A percentile compares a stretch with the other conserved stretches of the same genome.
These are phyloP conservation scores for Phylloporus sp. DNA, from an alignment of 1,284 basidiomycete genomes.

Conservation along the genomic window DNA sequence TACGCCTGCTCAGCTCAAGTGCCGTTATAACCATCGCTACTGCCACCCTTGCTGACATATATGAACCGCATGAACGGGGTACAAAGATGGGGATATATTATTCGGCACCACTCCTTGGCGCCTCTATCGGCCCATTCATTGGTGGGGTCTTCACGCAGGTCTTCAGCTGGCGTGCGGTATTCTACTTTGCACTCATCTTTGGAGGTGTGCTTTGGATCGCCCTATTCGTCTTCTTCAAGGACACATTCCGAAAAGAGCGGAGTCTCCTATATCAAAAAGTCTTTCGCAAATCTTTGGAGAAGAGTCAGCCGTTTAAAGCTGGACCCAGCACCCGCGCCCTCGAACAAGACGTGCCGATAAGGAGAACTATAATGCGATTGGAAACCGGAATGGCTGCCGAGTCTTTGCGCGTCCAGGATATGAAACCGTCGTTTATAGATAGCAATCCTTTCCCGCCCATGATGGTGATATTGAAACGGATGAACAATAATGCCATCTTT, in stretches of 20 bases:
- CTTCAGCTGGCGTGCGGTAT: constrained; percentile 82
- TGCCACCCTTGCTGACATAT: constrained; percentile 84
- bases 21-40: constrained; percentile 84
- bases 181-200: constrained; percentile 81
- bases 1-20: constrained; percentile 54
- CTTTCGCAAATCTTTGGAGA: constrained; percentile 43
- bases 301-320: constrained; percentile 1
- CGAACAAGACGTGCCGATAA: background rate
- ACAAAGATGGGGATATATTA: constrained; percentile 85
- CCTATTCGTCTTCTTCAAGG: constrained; percentile 77
- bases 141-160: constrained; percentile 76
- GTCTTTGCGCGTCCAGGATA: constrained; percentile 39
- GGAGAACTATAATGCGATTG: constrained; percentile 1
- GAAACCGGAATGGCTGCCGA: constrained; percentile 18
- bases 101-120: constrained; percentile 66
- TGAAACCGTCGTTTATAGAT: constrained; percentile 71
- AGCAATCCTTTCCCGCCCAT: constrained; percentile 78
- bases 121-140: constrained; percentile 73
- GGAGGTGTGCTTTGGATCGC: constrained; percentile 61
- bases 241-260: constrained; percentile 85
- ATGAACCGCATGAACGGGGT: constrained; percentile 81
- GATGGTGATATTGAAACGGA: constrained; percentile 62
- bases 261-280: constrained; percentile 79
- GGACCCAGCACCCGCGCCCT: background rate
- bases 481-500: constrained; percentile 75